phyloP scores from a whole-genome alignment of 768 basidiomycete genomes.

The Tylopilus felleus region DNA sequence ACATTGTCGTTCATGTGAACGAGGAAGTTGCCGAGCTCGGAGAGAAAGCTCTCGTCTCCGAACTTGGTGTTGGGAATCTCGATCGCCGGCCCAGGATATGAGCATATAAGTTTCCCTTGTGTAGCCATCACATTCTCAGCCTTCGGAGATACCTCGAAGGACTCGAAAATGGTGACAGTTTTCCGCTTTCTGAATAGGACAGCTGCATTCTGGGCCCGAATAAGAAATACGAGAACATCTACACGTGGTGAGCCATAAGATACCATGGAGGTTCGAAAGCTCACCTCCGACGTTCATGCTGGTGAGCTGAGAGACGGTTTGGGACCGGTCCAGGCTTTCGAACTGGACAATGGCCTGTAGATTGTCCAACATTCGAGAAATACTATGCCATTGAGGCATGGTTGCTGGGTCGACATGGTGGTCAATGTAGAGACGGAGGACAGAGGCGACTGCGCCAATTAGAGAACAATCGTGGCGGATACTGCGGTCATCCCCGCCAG shows the following conservation, averaged over 20 bases:
- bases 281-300: slow-evolving; percentile 10
- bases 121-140: slow-evolving; percentile 35
- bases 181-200: slow-evolving; percentile 36
- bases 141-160: slow-evolving; percentile 44
- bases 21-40: slow-evolving; percentile 39
- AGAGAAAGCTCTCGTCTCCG: slow-evolving; percentile 28
- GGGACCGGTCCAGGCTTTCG: slow-evolving; percentile 8
- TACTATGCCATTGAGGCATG: slow-evolving; percentile 28
- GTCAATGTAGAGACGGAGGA: slow-evolving; percentile 17
- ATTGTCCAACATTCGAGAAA: slow-evolving; percentile 32
- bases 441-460: slow-evolving; percentile 15
- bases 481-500: slow-evolving; percentile 34
- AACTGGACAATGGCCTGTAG: slow-evolving; percentile 13
- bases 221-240: slow-evolving; percentile 39
- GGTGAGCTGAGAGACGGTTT: slow-evolving; percentile 4
- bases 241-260: background rate
- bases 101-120: slow-evolving; percentile 42
- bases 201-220: slow-evolving; percentile 48
- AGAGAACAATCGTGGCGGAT: slow-evolving; percentile 28
- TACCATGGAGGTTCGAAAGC: background rate
- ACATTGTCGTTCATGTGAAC: slow-evolving; percentile 31
- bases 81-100: slow-evolving; percentile 46
- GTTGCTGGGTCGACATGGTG: slow-evolving; percentile 1
- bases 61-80: slow-evolving; percentile 30
- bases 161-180: slow-evolving; percentile 37